phyloP scores from a whole-genome alignment of 371 early-diverging fungal genomes.

The Lichtheimia ramosa region DNA sequence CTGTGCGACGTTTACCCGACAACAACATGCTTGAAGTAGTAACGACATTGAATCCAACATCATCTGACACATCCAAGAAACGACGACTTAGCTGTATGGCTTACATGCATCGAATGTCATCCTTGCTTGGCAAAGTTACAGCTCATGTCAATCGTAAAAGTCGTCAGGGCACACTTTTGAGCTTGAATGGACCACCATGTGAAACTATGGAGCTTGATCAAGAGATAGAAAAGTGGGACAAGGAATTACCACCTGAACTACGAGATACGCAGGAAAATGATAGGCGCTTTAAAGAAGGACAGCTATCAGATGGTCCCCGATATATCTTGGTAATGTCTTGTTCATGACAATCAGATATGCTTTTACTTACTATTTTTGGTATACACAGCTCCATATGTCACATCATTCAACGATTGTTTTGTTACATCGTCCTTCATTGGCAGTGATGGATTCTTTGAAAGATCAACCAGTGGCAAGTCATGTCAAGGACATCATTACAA shows the following conservation, averaged over 20 bases:
- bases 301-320: slow-evolving; percentile 17
- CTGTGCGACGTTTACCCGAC: slow-evolving; percentile 19
- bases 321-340: slow-evolving; percentile 21
- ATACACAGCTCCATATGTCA: slow-evolving; percentile 34
- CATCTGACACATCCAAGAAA: slow-evolving; percentile 1
- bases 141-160: slow-evolving; percentile 50
- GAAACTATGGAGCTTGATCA: slow-evolving; percentile 47
- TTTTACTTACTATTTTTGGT: neutral
- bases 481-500: slow-evolving; percentile 36
- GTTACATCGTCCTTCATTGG: slow-evolving; percentile 51
- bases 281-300: slow-evolving; percentile 9
- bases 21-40: slow-evolving; percentile 30
- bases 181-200: slow-evolving; percentile 39
- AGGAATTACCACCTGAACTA: slow-evolving; percentile 39
- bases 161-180: slow-evolving; percentile 27
- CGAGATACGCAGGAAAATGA: slow-evolving; percentile 44
- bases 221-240: slow-evolving; percentile 44
- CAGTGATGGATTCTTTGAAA: slow-evolving; percentile 24
- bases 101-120: slow-evolving; percentile 19
- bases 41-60: slow-evolving; percentile 11
- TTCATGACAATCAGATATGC: neutral
- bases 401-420: slow-evolving; percentile 51
- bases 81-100: slow-evolving; percentile 19
- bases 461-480: slow-evolving; percentile 31
- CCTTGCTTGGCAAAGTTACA: slow-evolving; percentile 48